Evolutionary conservation across 192 early-diverging fungal species (phyloP).

Genomic region (Coemansia sp.): DNA sequence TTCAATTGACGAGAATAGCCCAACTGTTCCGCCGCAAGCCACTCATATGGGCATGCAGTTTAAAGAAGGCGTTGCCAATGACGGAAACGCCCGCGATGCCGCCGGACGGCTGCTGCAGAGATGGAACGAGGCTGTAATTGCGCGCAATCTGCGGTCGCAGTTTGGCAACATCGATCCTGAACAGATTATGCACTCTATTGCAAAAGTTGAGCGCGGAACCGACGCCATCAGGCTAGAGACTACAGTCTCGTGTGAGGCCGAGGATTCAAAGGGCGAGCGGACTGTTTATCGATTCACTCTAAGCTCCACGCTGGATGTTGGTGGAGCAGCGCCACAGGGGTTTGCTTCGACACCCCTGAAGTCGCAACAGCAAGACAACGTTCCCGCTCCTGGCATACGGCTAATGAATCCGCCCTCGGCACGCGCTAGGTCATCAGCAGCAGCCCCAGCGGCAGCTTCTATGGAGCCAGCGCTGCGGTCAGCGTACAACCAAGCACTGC

Average conservation of each 20-base stretch:
- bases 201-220: constrained; percentile 33
- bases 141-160: constrained; percentile 29
- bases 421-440: neutral
- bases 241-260: constrained; percentile 50
- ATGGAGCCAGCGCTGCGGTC: neutral
- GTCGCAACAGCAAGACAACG: constrained; percentile 3
- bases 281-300: constrained; percentile 54
- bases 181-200: constrained; percentile 24
- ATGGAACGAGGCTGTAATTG: constrained; percentile 49
- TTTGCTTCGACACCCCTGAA: neutral
- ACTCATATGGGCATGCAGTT: constrained; percentile 39
- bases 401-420: neutral
- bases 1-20: neutral
- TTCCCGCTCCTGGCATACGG: neutral
- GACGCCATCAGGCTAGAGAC: constrained; percentile 52
- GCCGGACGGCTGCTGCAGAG: constrained; percentile 45
- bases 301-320: constrained; percentile 50
- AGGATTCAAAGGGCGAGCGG: constrained; percentile 47
- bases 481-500: neutral
- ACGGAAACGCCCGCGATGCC: constrained; percentile 44
- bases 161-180: constrained; percentile 17
- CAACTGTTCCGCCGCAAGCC: constrained; percentile 6
- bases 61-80: constrained; percentile 50
- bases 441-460: neutral
- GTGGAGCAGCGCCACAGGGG: constrained; percentile 17